Evolutionary conservation across 2,329 filamentous ascomycete species (phyloP).

Genomic region (Alternaria gaisen): DNA sequence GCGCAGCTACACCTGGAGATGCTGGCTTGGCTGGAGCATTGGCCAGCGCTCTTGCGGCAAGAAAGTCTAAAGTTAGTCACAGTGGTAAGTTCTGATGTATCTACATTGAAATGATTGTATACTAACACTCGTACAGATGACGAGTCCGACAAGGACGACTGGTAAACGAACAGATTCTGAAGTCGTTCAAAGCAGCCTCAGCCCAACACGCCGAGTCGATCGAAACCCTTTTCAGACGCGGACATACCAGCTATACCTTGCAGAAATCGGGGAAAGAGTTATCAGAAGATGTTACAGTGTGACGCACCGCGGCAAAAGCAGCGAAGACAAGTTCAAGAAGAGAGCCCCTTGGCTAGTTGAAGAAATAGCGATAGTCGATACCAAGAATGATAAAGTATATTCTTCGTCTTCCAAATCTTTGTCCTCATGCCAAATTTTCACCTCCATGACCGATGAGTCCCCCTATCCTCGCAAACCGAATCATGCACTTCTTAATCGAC

Average conservation of each 20-base stretch:
- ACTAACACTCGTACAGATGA: conserved; percentile 68
- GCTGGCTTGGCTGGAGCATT: conserved; percentile 62
- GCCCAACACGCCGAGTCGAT: conserved; percentile 3
- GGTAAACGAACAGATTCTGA: conserved; percentile 55
- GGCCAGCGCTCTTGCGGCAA: conserved; percentile 82
- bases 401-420: conserved; percentile 1
- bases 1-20: conserved; percentile 39
- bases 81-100: conserved; percentile 71
- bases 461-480: not conserved
- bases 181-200: conserved; percentile 1
- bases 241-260: not conserved
- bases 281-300: not conserved
- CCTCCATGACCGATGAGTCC: not conserved
- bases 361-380: conserved; percentile 5
- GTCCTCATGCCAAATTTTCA: not conserved
- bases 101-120: conserved; percentile 14
- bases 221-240: not conserved
- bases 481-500: not conserved
- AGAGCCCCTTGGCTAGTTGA: not conserved
- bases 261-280: not conserved
- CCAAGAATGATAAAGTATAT: conserved; percentile 16
- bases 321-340: not conserved
- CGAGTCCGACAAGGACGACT: conserved; percentile 79
- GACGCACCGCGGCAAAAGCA: not conserved
- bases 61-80: conserved; percentile 93